These are phyloP conservation scores for Cytospora leucostoma DNA, from an alignment of 2,329 filamentous ascomycete species.

Conservation along the genomic window DNA sequence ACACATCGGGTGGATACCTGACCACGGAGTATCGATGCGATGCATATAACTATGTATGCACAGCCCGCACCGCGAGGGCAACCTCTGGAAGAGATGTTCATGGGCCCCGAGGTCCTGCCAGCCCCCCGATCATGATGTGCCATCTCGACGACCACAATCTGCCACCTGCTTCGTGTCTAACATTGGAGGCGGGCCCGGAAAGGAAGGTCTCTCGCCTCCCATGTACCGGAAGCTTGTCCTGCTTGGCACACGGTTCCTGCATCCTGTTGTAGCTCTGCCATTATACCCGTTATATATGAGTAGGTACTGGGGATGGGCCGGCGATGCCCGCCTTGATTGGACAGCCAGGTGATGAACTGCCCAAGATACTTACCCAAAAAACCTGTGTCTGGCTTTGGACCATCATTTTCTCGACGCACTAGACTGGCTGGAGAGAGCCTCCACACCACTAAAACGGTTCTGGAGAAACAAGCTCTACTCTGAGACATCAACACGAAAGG, in stretches of 20 bases:
- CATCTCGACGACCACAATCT: neutral
- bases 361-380: too few relatives aligned
- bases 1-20: neutral
- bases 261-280: slow-evolving; percentile 5
- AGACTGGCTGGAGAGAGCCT: neutral
- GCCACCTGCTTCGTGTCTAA: slow-evolving; percentile 14
- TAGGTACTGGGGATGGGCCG: too few relatives aligned
- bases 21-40: neutral
- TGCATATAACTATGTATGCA: neutral
- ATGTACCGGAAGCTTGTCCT: neutral
- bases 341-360: too few relatives aligned
- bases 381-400: too few relatives aligned
- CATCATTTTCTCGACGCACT: neutral
- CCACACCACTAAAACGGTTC: neutral
- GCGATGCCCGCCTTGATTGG: too few relatives aligned
- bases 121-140: neutral
- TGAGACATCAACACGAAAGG: neutral
- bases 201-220: slow-evolving; percentile 2
- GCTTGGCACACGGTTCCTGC: slow-evolving; percentile 21
- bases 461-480: neutral
- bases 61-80: neutral
- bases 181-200: neutral
- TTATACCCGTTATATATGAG: neutral
- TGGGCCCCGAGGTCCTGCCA: neutral
- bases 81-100: neutral